Evolutionary conservation across 2,329 filamentous ascomycete genomes (phyloP).

Genomic region (Fusarium multiceps): DNA sequence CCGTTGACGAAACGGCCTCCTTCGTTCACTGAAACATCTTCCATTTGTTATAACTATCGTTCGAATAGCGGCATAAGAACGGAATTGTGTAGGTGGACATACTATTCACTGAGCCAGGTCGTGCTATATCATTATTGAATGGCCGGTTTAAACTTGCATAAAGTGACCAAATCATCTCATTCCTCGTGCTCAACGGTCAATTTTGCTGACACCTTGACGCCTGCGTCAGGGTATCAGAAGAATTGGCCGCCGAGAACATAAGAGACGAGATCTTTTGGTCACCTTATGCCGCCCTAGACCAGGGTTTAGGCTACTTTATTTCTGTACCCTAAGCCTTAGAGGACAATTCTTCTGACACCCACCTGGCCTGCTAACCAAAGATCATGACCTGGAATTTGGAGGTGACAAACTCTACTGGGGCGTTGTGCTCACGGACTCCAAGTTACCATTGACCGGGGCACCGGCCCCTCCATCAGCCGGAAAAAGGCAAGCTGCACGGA

Average conservation of each 20-base stretch:
- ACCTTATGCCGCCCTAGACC: too few relatives aligned
- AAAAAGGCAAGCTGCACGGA: constrained; percentile 30
- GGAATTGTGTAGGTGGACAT: background rate
- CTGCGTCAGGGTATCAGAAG: too few relatives aligned
- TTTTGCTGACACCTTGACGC: background rate
- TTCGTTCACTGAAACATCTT: background rate
- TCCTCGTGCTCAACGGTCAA: background rate
- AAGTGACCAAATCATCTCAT: background rate
- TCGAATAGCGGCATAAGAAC: background rate
- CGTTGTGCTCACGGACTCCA: background rate
- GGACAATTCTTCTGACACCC: too few relatives aligned
- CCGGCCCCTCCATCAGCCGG: constrained; percentile 35
- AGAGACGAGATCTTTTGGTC: too few relatives aligned
- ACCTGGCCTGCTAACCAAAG: too few relatives aligned
- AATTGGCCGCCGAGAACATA: too few relatives aligned
- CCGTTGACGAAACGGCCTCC: background rate
- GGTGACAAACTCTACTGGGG: constrained; percentile 2
- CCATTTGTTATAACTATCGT: background rate
- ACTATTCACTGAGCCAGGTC: background rate
- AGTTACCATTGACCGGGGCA: constrained; percentile 30
- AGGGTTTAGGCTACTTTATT: too few relatives aligned
- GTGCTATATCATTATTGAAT: background rate
- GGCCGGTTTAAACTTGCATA: background rate
- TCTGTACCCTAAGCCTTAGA: too few relatives aligned
- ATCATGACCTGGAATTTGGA: background rate